A percentile compares a stretch with the other conserved stretches of the same genome.
These are phyloP conservation scores for Rhodamnia argentea DNA, from an alignment of 345 rosid genomes.

Conservation along the genomic window DNA sequence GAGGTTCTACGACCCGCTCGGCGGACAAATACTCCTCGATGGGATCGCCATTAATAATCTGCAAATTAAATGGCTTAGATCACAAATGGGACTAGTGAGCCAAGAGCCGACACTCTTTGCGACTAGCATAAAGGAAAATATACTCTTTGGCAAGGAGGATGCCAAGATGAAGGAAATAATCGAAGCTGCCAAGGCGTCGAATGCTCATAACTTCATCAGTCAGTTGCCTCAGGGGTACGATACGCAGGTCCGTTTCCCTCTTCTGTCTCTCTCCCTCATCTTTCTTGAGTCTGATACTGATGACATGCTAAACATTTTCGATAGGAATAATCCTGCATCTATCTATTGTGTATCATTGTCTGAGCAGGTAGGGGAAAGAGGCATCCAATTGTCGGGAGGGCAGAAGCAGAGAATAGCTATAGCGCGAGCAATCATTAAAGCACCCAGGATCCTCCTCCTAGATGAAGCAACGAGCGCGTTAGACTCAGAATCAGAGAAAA, in stretches of 20 bases:
- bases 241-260: conserved; percentile 38
- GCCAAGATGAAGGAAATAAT: conserved; percentile 44
- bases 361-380: conserved; percentile 69
- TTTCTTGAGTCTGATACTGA: background rate
- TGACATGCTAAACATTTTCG: background rate
- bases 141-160: conserved; percentile 63
- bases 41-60: conserved; percentile 40
- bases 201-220: conserved; percentile 52
- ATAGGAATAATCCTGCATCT: background rate
- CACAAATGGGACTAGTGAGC: conserved; percentile 71
- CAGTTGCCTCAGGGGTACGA: conserved; percentile 56
- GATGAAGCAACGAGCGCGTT: conserved; percentile 81
- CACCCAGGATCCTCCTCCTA: conserved; percentile 51
- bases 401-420: conserved; percentile 81
- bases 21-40: conserved; percentile 63
- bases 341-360: background rate
- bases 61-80: conserved; percentile 75
- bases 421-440: conserved; percentile 64
- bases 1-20: conserved; percentile 64
- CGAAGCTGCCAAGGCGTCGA: conserved; percentile 55
- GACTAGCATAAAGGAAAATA: conserved; percentile 54
- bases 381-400: conserved; percentile 74
- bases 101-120: conserved; percentile 74
- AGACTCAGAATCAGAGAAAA: conserved; percentile 56
- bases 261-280: background rate